Conservation (phyloP, 2,329 filamentous ascomycete species). For the Macroventuria anomochaeta region DNA sequence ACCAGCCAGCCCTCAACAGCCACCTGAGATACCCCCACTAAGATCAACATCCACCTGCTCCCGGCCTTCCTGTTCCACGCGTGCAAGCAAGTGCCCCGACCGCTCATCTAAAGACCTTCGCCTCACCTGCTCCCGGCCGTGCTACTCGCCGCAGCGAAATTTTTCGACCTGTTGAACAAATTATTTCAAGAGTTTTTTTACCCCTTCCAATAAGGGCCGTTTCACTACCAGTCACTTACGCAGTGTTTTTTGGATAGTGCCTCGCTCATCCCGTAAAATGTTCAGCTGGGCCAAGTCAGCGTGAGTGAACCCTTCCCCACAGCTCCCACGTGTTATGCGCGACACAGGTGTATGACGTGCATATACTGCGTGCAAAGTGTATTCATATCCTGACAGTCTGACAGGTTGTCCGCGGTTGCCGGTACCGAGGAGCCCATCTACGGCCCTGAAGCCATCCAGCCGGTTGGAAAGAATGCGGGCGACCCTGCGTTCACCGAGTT, state of each 20-base stretch:
- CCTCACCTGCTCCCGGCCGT: constrained; percentile 32
- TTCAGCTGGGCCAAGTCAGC: constrained; percentile 95
- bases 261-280: constrained; percentile 57
- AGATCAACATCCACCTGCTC: constrained; percentile 6
- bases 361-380: background rate
- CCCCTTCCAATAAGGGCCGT: constrained; percentile 30
- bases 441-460: constrained; percentile 83
- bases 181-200: constrained; percentile 38
- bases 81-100: constrained; percentile 22
- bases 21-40: constrained; percentile 7
- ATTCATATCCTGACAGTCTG: constrained; percentile 25
- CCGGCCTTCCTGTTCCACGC: constrained; percentile 2
- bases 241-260: constrained; percentile 40
- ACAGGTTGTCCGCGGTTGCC: constrained; percentile 75
- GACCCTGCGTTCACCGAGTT: constrained; percentile 81
- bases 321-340: constrained; percentile 26
- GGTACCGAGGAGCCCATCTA: constrained; percentile 97
- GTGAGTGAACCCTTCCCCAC: constrained; percentile 60
- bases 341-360: constrained; percentile 19
- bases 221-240: constrained; percentile 36
- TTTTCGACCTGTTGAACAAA: constrained; percentile 36
- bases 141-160: constrained; percentile 31
- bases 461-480: constrained; percentile 81
- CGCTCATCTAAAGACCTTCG: constrained; percentile 17
- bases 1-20: constrained; percentile 13